Percentiles rank a stretch among this genome's conserved stretches.
Evolutionary conservation across 306 rosid species (phyloP).

Genomic region (Astragalus membranaceus): DNA sequence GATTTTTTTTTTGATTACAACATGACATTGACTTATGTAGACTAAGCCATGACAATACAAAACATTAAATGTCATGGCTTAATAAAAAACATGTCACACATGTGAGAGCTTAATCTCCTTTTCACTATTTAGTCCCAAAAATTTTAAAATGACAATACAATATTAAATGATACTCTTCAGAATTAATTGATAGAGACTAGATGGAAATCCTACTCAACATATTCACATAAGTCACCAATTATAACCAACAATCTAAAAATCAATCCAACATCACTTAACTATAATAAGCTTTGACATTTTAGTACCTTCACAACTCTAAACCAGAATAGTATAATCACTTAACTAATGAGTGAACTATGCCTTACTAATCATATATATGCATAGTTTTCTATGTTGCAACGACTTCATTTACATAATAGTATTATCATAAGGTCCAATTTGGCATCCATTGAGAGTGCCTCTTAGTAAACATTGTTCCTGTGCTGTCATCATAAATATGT

Average conservation of each 20-base stretch:
- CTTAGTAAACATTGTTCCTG: conserved; percentile 46
- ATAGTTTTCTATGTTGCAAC: conserved; percentile 36
- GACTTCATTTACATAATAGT: conserved; percentile 40
- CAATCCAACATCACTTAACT: conserved; percentile 40
- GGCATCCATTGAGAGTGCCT: conserved; percentile 41
- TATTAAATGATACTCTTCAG: conserved; percentile 28
- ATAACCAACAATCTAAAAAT: background rate
- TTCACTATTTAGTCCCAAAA: too few relatives aligned
- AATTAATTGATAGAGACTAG: conserved; percentile 32
- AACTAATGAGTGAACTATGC: too few relatives aligned
- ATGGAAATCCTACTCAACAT: conserved; percentile 29
- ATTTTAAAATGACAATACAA: too few relatives aligned
- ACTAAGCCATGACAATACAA: too few relatives aligned
- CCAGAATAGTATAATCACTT: too few relatives aligned
- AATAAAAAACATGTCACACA: too few relatives aligned
- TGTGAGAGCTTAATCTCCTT: too few relatives aligned
- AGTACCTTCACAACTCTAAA: too few relatives aligned
- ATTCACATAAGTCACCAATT: background rate
- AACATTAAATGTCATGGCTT: too few relatives aligned
- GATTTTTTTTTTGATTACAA: too few relatives aligned
- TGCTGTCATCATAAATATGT: conserved; percentile 31
- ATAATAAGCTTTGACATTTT: too few relatives aligned
- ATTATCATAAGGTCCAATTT: conserved; percentile 37
- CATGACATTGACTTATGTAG: too few relatives aligned
- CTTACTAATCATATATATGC: background rate